A percentile compares a stretch with the other conserved stretches of the same genome.
These are phyloP conservation scores for Lolium rigidum DNA, from an alignment of 176 grass and related monocot genomes.

Conservation along the genomic window DNA sequence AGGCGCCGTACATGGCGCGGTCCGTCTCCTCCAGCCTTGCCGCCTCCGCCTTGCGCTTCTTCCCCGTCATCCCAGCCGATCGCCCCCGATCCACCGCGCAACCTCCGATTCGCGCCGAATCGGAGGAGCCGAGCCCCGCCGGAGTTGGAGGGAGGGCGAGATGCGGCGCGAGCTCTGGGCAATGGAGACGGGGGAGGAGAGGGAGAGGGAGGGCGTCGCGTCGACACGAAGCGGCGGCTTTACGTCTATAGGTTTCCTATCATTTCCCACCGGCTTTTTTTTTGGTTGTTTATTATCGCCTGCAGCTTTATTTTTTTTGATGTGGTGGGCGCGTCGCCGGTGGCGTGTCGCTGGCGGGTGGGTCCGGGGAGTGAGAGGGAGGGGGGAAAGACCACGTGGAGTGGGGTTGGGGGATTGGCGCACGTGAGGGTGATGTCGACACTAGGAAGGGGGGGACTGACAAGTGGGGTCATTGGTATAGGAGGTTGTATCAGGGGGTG, in stretches of 20 bases:
- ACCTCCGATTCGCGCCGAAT: not conserved
- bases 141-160: not conserved
- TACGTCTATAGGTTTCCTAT: slow-evolving; percentile 31
- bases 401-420: slow-evolving; percentile 17
- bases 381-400: not conserved
- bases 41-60: slow-evolving; percentile 80
- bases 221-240: slow-evolving; percentile 62
- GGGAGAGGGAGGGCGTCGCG: slow-evolving; percentile 12
- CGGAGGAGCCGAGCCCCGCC: not conserved
- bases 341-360: not conserved
- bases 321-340: not conserved
- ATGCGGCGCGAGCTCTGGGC: slow-evolving; percentile 22
- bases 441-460: not conserved
- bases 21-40: slow-evolving; percentile 78
- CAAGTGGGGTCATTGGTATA: not conserved
- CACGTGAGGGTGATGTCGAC: slow-evolving; percentile 17
- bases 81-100: not conserved
- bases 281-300: not conserved
- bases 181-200: not conserved
- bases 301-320: not conserved
- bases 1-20: slow-evolving; percentile 69
- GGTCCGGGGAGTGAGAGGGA: not conserved
- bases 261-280: not conserved
- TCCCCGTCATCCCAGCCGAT: slow-evolving; percentile 39
- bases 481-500: not conserved